These are phyloP conservation scores for Pichia sp. DNA, from an alignment of 1,139 yeast species.

Conservation along the genomic window DNA sequence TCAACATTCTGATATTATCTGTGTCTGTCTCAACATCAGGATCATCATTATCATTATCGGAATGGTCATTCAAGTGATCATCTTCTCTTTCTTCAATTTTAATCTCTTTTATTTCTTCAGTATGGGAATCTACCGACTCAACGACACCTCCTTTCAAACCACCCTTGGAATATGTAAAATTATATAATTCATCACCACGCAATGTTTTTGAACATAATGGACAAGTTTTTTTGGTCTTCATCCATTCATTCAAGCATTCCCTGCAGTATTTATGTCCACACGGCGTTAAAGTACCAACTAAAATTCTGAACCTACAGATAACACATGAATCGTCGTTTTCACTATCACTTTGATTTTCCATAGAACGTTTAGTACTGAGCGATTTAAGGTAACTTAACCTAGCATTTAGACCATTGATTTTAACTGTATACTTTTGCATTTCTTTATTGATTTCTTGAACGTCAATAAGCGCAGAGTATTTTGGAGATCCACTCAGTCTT, in stretches of 20 bases:
- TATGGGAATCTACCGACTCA: constrained; percentile 19
- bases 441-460: constrained; percentile 9
- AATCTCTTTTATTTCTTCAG: neutral
- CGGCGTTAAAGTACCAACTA: constrained; percentile 68
- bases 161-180: constrained; percentile 40
- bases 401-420: constrained; percentile 33
- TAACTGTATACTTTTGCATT: constrained; percentile 9
- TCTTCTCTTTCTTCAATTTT: neutral
- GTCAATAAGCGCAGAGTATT: constrained; percentile 17
- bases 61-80: neutral
- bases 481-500: constrained; percentile 12
- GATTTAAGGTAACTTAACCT: constrained; percentile 56
- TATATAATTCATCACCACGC: constrained; percentile 41
- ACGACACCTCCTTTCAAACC: constrained; percentile 40
- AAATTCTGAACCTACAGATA: constrained; percentile 65
- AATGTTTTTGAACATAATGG: constrained; percentile 67
- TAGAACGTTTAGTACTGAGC: constrained; percentile 24
- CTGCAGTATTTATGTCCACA: constrained; percentile 91
- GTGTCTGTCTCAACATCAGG: constrained; percentile 5
- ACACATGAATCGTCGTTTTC: constrained; percentile 44
- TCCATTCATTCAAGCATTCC: constrained; percentile 71
- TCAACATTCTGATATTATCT: constrained; percentile 10
- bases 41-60: constrained; percentile 4
- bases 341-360: constrained; percentile 8
- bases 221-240: constrained; percentile 42